Conservation (phyloP, 495 filamentous ascomycete species). For the Penicillium lagena region DNA sequence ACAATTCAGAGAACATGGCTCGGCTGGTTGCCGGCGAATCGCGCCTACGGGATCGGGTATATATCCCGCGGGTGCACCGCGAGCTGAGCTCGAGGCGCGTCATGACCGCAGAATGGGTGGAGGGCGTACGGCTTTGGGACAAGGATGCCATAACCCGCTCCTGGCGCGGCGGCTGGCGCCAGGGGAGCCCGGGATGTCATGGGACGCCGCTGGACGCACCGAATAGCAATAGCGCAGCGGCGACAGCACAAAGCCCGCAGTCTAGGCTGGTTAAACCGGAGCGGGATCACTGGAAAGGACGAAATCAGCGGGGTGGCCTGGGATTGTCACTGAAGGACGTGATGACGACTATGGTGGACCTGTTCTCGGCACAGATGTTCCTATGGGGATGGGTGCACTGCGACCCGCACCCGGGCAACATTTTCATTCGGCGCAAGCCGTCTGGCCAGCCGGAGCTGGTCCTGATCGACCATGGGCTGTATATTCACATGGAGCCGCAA, state of each 20-base stretch:
- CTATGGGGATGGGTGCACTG: constrained; percentile 91
- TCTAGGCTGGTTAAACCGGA: constrained; percentile 65
- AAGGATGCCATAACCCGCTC: constrained; percentile 64
- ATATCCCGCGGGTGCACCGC: constrained; percentile 77
- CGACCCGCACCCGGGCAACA: constrained; percentile 95
- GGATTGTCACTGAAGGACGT: constrained; percentile 76
- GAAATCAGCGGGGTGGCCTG: constrained; percentile 64
- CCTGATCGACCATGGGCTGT: constrained; percentile 93
- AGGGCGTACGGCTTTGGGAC: constrained; percentile 87
- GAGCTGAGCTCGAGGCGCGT: constrained; percentile 79
- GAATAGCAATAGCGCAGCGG: constrained; percentile 1
- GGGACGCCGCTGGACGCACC: constrained; percentile 57
- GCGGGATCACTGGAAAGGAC: constrained; percentile 71
- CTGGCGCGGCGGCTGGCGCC: constrained; percentile 71
- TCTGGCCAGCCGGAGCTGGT: constrained; percentile 80
- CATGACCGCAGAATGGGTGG: constrained; percentile 96
- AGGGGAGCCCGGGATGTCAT: constrained; percentile 70
- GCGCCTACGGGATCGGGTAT: constrained; percentile 69
- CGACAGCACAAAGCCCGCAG: constrained; percentile 25
- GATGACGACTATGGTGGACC: constrained; percentile 92
- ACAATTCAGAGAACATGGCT: constrained; percentile 81
- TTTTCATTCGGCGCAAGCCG: constrained; percentile 84
- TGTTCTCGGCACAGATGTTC: constrained; percentile 96
- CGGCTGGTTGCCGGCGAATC: constrained; percentile 69
- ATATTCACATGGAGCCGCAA: constrained; percentile 78